Conservation (phyloP, 768 basidiomycete genomes). For the Kwoniella newhampshirensis region DNA sequence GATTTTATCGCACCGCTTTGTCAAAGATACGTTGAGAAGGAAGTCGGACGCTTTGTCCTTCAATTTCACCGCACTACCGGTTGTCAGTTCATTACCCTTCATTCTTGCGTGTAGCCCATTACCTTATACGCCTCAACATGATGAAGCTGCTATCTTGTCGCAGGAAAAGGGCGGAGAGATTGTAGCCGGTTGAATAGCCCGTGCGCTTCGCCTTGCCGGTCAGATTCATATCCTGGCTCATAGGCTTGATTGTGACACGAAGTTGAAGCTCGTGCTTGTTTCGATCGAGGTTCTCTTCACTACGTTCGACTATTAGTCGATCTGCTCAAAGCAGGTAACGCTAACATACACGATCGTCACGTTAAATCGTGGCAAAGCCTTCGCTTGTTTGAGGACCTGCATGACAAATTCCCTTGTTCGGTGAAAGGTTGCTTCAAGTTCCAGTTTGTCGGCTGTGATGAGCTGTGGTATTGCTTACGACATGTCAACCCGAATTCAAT, state of each 20-base stretch:
- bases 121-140: constrained; percentile 79
- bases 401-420: background rate
- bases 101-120: too few species aligned
- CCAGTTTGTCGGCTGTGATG: constrained; percentile 9
- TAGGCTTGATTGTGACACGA: background rate
- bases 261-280: background rate
- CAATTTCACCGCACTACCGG: constrained; percentile 61
- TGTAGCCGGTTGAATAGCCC: constrained; percentile 52
- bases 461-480: too few species aligned
- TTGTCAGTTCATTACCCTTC: too few species aligned
- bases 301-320: constrained; percentile 40
- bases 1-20: constrained; percentile 67
- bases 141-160: constrained; percentile 64
- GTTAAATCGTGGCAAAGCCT: background rate
- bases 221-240: background rate
- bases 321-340: constrained; percentile 1
- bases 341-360: constrained; percentile 5
- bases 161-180: constrained; percentile 59
- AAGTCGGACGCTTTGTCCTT: constrained; percentile 68
- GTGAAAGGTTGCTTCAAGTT: background rate
- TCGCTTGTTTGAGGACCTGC: constrained; percentile 3
- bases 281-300: constrained; percentile 45
- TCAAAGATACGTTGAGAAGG: constrained; percentile 62
- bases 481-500: too few species aligned
- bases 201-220: constrained; percentile 57